These are phyloP conservation scores for Plasmodium knowlesi DNA, from an alignment of 169 alveolate genomes.

Conservation along the genomic window DNA sequence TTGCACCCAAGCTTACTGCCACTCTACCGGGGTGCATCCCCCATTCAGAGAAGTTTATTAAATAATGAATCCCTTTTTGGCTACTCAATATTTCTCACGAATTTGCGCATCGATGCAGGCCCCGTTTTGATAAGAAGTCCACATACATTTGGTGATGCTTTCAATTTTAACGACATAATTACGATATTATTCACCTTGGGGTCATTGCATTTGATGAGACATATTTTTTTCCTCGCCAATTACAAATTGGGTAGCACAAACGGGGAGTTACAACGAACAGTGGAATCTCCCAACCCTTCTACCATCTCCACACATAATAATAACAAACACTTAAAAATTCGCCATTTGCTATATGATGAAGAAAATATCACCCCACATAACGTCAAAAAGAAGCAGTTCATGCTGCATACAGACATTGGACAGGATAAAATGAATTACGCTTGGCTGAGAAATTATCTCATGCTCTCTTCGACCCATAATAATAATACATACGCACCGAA, in stretches of 20 bases:
- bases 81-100: conserved; percentile 44
- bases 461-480: neutral
- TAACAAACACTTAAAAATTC: neutral
- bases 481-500: conserved; percentile 30
- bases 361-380: neutral
- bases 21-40: conserved; percentile 60
- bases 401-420: neutral
- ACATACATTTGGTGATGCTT: conserved; percentile 8
- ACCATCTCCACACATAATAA: neutral
- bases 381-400: neutral
- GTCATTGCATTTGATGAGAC: conserved; percentile 23
- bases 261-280: neutral
- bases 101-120: conserved; percentile 37
- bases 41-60: conserved; percentile 71
- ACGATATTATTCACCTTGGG: conserved; percentile 59
- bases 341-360: neutral
- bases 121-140: conserved; percentile 22
- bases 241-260: neutral
- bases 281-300: neutral
- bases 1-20: conserved; percentile 74
- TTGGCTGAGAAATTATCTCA: conserved; percentile 1
- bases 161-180: conserved; percentile 64
- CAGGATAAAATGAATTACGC: neutral
- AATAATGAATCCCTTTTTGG: conserved; percentile 61
- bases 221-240: conserved; percentile 11